Conservation (phyloP, 768 basidiomycete species). For the Boletus speciosus region DNA sequence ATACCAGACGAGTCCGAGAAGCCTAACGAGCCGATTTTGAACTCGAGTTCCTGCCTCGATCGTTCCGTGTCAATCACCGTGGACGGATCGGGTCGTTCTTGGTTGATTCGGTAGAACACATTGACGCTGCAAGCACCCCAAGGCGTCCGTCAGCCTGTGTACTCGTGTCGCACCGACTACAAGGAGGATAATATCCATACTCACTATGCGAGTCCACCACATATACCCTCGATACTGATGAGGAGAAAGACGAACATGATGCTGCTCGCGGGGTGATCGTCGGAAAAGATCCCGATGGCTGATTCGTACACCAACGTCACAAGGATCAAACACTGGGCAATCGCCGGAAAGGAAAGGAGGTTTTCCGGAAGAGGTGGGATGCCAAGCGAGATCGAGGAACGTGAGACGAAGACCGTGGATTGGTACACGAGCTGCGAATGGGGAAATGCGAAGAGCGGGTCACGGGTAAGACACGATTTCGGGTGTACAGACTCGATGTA, state of each 20-base stretch:
- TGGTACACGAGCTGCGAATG: slow-evolving; percentile 70
- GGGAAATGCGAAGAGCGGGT: not conserved
- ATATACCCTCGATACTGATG: slow-evolving; percentile 86
- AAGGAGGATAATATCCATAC: slow-evolving; percentile 21
- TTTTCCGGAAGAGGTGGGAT: slow-evolving; percentile 70
- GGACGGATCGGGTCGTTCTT: slow-evolving; percentile 53
- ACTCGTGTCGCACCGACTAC: not conserved
- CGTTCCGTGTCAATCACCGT: slow-evolving; percentile 52
- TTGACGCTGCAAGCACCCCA: slow-evolving; percentile 59
- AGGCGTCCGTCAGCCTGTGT: not conserved
- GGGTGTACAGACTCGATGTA: slow-evolving; percentile 3
- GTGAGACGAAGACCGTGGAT: slow-evolving; percentile 89
- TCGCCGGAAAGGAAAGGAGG: slow-evolving; percentile 70
- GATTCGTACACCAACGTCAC: slow-evolving; percentile 61
- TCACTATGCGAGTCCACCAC: slow-evolving; percentile 90
- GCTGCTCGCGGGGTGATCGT: slow-evolving; percentile 41
- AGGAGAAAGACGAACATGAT: slow-evolving; percentile 69
- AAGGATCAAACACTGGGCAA: slow-evolving; percentile 67
- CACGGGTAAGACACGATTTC: slow-evolving; percentile 1
- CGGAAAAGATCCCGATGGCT: slow-evolving; percentile 60
- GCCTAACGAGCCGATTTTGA: slow-evolving; percentile 87
- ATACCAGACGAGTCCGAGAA: slow-evolving; percentile 80
- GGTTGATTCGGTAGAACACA: slow-evolving; percentile 80
- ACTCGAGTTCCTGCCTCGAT: slow-evolving; percentile 75
- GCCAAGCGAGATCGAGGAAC: slow-evolving; percentile 85